Evolutionary conservation across 78 protist genomes (phyloP).

Genomic region (slime mould (Dictyostelium discoideum)): dicty_2.7 NC_007091.3:1840501-1841000

Average conservation of each 20-base stretch:
- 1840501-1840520: conserved; percentile 33
- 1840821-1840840: conserved; percentile 25
- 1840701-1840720: conserved; percentile 1
- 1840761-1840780: conserved; percentile 11
- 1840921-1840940: conserved; percentile 51
- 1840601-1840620: not conserved
- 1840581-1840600: conserved; percentile 47
- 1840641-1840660: conserved; percentile 34
- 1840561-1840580: not conserved
- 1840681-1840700: conserved; percentile 39
- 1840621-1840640: conserved; percentile 62
- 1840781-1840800: conserved; percentile 15
- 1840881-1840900: not conserved
- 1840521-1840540: not conserved
- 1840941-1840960: conserved; percentile 38
- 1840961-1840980: conserved; percentile 41
- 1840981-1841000: conserved; percentile 52
- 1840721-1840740: conserved; percentile 64
- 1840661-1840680: conserved; percentile 55
- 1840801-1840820: conserved; percentile 68
- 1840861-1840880: too few relatives aligned
- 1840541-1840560: not conserved
- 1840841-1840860: not conserved
- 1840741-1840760: conserved; percentile 22
- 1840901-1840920: conserved; percentile 22